Base-by-base conservation (phyloP, 1,139 yeast species). In the Suhomyces atakaporum region DNA sequence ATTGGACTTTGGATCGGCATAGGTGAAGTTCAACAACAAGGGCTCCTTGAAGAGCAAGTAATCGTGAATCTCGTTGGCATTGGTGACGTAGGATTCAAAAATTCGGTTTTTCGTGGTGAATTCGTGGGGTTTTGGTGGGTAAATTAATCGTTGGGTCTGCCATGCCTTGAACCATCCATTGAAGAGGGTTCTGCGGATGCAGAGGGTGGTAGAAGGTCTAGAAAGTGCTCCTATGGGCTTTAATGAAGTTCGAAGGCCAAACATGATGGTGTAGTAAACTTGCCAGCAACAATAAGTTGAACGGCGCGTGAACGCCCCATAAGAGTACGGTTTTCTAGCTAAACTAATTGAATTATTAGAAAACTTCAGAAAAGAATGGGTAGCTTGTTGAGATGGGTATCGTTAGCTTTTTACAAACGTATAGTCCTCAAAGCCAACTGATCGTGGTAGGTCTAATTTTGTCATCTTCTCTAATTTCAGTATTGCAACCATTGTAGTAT, bases 11-110 rank as follows among this genome's bases (percentile, higher is more conserved):
- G 74, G 67, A 48, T 84, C 87, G 7, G 88, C 87, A 31, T 77
- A 65, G 1, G 90, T 84, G 62, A 87, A 87, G 54, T 86, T 84
- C 47, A 86, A 68, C 38, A 86, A 60, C 36, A 85, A 60, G 2
- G 95, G 94, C 25, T 75, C 69, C 43, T 74, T 74, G 39, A 66
- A 65, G n/a, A 77, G 54, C 29, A 82, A 53, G 36, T 80, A 55
- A 34, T 75, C 74, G 36, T 79, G 77, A 34, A 85, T 60, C 47
- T 85, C 94, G 35, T 61, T 58, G 25, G 67, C 66, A 36, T 64
- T 66, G 42, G 77, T 63, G 19, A 83, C 46, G 29, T 67, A 70
- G 22, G 64, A 58, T 25, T 69, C 72, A 39, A 63, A 68, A 13
- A 70, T 54, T 20, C 75, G 49, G 48, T 70, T 70, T 14, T 63